Conservation (phyloP, 1,284 basidiomycete species). For the Porogramme epimiltina region DNA sequence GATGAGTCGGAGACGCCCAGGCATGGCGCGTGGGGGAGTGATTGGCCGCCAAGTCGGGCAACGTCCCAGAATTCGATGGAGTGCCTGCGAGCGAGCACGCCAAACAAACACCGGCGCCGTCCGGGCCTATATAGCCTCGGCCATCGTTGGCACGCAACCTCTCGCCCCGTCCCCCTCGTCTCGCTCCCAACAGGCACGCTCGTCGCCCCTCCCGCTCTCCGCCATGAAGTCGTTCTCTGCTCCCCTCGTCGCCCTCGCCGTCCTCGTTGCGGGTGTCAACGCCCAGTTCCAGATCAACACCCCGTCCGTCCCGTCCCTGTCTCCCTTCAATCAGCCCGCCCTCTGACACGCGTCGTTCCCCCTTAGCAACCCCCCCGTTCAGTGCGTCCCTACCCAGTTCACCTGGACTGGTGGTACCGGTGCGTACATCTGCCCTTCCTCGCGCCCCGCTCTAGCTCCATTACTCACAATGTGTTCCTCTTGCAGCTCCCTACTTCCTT, state of each 20-base stretch:
- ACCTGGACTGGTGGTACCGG: constrained; percentile 28
- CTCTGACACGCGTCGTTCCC: background rate
- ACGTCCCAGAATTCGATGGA: background rate
- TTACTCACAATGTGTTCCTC: background rate
- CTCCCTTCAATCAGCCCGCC: background rate
- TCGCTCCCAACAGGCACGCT: constrained; percentile 20
- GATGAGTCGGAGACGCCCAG: too few species aligned
- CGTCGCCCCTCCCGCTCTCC: constrained; percentile 18
- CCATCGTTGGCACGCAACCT: constrained; percentile 13
- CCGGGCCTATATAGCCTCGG: constrained; percentile 21
- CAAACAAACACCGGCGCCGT: constrained; percentile 26
- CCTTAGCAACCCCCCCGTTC: constrained; percentile 21
- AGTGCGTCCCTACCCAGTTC: constrained; percentile 31
- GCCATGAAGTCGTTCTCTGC: constrained; percentile 28
- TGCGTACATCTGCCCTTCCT: constrained; percentile 16
- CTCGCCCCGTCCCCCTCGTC: constrained; percentile 21
- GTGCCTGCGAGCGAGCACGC: constrained; percentile 17
- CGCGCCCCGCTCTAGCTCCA: background rate
- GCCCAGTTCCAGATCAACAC: constrained; percentile 34
- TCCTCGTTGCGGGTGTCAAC: constrained; percentile 22
- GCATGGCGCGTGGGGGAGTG: too few species aligned
- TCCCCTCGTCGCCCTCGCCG: constrained; percentile 26
- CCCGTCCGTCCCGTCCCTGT: constrained; percentile 26
- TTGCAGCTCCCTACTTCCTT: constrained; percentile 29
- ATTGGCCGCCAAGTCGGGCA: constrained; percentile 4